Evolutionary conservation across 306 rosid species (phyloP), one percentile per base, ranked within the genome.

Genomic region (Quercus ilex): DNA sequence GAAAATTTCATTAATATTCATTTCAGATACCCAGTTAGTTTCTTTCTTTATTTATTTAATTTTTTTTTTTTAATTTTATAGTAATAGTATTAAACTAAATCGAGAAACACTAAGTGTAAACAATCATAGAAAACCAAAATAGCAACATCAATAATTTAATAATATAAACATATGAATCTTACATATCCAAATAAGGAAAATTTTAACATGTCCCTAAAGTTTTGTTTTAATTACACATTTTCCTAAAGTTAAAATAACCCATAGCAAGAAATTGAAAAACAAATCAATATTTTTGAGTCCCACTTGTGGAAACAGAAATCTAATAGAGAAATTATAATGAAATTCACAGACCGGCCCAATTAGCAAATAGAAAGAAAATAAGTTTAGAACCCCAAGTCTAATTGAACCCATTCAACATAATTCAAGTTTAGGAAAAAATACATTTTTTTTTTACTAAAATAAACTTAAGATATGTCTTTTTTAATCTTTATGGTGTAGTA

Each of bases 1-100:
- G 73, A 43, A 33, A 65, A 6, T 17, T 3, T 65, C 71, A 33
- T 31, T 31, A 65, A 65, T 33, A 9, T 18, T 38, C 46, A 38
- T 38, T 38, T 38, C 23, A 65, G 28, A 74, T 68, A 74, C 64
- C 71, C 52, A 75, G 31, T 82, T 80, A 30, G 3, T 38, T 38
- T 38, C 46, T 38, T 38, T 38, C 11, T 38, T 38, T 38, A 0
- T 38, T 7, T 38, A 5, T 38, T 38, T 38, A 38, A 6, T n/a
- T n/a, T 38, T 38, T 38, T 38, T 11, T 8, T 38, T 38, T 38
- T 7, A 38, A 11, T 38, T 38, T 38, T 38, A 38, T 49, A 12
- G 15, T 49, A 49, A 4, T 35, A 68, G 59, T 51, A 20, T 65
- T 14, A 71, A 7, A 5, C 51, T 51, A 19, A 18, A 70, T 55